These are phyloP conservation scores for Fagus crenata DNA, from an alignment of 306 rosid species.

Conservation along the genomic window DNA sequence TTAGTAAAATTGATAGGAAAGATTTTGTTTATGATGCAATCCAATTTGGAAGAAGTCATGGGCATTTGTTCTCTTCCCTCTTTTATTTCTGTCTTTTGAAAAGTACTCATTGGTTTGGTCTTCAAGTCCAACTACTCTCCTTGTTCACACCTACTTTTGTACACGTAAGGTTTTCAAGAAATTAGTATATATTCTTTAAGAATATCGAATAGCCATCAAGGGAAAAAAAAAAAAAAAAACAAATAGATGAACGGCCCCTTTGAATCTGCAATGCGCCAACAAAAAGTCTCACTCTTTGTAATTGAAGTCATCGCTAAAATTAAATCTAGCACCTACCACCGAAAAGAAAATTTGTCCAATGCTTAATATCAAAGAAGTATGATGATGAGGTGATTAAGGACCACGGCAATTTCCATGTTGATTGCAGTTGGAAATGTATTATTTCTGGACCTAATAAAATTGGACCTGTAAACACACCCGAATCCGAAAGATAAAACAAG, in stretches of 20 bases:
- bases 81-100: neutral
- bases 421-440: neutral
- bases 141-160: neutral
- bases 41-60: neutral
- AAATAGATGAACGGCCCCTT: neutral
- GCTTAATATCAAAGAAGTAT: no score
- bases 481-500: no score
- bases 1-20: no score
- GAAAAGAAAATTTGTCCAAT: neutral
- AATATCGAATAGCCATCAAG: neutral
- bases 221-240: neutral
- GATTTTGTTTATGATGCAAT: neutral
- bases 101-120: neutral
- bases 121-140: neutral
- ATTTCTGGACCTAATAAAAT: no score
- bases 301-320: neutral
- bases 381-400: neutral
- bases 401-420: neutral
- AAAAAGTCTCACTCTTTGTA: neutral
- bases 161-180: neutral
- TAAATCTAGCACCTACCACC: neutral
- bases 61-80: neutral
- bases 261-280: constrained; percentile 5
- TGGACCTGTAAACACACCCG: no score
- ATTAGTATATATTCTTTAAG: neutral